These are phyloP conservation scores for Cyclocybe cylindracea DNA, from an alignment of 768 basidiomycete species.

Conservation along the genomic window DNA sequence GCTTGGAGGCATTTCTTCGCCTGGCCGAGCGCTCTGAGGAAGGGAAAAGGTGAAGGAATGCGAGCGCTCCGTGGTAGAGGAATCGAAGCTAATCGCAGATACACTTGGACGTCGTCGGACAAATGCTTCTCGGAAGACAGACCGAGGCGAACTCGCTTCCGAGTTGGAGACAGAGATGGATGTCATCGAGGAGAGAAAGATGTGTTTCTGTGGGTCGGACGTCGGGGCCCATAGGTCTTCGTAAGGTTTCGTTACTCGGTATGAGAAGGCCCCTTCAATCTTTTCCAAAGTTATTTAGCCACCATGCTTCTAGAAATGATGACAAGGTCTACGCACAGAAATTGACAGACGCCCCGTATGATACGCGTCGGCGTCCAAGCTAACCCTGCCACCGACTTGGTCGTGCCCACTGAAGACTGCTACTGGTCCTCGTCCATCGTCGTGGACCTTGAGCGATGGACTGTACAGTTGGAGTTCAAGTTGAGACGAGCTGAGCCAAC, in stretches of 20 bases:
- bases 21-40: conserved; percentile 45
- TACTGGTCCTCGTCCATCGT: conserved; percentile 31
- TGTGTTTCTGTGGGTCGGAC: conserved; percentile 35
- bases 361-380: conserved; percentile 52
- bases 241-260: too few relatives aligned
- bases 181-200: conserved; percentile 52
- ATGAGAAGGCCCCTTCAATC: conserved; percentile 70
- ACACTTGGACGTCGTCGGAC: conserved; percentile 46
- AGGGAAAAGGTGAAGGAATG: conserved; percentile 59
- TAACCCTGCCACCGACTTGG: conserved; percentile 58
- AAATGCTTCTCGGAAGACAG: conserved; percentile 45
- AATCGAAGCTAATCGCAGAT: conserved; percentile 34
- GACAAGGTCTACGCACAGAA: conserved; percentile 38
- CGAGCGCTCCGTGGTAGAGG: conserved; percentile 35
- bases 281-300: conserved; percentile 22
- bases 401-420: conserved; percentile 66
- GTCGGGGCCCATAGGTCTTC: conserved; percentile 15
- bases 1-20: conserved; percentile 65
- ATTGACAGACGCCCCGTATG: conserved; percentile 59
- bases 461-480: conserved; percentile 66
- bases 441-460: conserved; percentile 54
- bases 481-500: conserved; percentile 44
- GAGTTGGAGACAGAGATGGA: conserved; percentile 40
- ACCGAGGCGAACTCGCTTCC: conserved; percentile 31
- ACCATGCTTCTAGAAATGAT: not conserved